Evolutionary conservation across 306 rosid species (phyloP), one percentile per base, ranked within the genome.

Genomic region (Quillaja saponaria): DNA sequence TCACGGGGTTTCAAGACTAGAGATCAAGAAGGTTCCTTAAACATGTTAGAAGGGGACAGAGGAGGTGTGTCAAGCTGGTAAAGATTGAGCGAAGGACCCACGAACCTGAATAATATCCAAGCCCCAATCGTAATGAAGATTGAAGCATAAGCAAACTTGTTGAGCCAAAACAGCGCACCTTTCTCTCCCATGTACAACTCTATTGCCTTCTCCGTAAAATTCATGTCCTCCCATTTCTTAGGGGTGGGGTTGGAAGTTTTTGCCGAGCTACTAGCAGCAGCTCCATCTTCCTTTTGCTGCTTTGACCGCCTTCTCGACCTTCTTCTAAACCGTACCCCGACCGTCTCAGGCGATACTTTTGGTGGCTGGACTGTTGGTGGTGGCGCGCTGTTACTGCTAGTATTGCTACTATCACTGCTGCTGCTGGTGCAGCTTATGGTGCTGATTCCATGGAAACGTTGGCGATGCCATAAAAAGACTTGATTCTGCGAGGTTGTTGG

Each of bases 221-320:
- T 83, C 99, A 92, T 92, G 0, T 92, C 95, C 58, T 83, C 96
- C 99, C 99, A 89, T 67, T 85, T 89, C 87, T 88, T 88, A 31
- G 84, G 74, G 5, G 39, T 1, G 8, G 71, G 74, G 59, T 68
- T 55, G 2, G 53, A 28, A 58, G 57, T 5, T 65, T 66, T 84
- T 8, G 31, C 42, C 10, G 71, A 33, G 13, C 51, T 67, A 16
- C 28, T 49, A 10, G 63, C 55, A 3, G 3, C 60, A 11, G 8
- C 71, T 34, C 78, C 88, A 2, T 61, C 75, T 54, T 76, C 91
- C 10, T 66, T 64, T 28, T 49, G 79, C 67, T 49, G 60, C 63
- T 45, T 84, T 0, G 86, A 68, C 64, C 73, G 83, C 58, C 82
- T 82, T 61, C 73, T 80, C 2, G 88, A 84, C 78, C 91, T 81